Percentiles rank a stretch among this genome's conserved stretches.
Evolutionary conservation across 2,329 filamentous ascomycete genomes (phyloP).

Genomic region (Cordyceps tenuipes): DNA sequence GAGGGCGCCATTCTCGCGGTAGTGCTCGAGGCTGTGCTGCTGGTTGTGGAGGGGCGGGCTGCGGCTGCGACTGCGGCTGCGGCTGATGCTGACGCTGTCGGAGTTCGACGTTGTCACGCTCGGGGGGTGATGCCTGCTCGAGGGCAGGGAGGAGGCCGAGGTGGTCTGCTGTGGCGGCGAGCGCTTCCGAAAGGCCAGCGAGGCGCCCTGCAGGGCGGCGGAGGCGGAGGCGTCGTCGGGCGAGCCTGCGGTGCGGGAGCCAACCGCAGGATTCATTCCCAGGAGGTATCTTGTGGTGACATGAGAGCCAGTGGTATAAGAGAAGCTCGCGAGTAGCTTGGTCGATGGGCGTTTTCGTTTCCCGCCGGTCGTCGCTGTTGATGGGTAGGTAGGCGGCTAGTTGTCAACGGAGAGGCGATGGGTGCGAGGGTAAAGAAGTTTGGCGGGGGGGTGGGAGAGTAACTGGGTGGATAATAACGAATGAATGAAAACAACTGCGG

Average conservation of each 20-base stretch:
- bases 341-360: neutral
- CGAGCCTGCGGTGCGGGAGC: constrained; percentile 21
- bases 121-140: neutral
- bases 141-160: neutral
- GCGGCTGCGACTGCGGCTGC: constrained; percentile 11
- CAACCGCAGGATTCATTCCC: constrained; percentile 29
- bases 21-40: constrained; percentile 9
- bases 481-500: neutral
- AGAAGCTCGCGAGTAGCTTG: neutral
- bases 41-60: constrained; percentile 15
- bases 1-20: constrained; percentile 31
- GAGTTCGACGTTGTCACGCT: neutral
- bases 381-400: neutral
- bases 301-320: constrained; percentile 11
- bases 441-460: neutral
- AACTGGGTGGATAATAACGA: neutral
- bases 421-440: neutral
- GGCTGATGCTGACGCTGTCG: neutral
- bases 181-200: constrained; percentile 43
- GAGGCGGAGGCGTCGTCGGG: constrained; percentile 21
- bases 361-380: neutral
- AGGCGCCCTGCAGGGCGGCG: constrained; percentile 45
- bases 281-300: constrained; percentile 14
- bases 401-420: neutral
- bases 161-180: neutral